Evolutionary conservation across 2,329 filamentous ascomycete species (phyloP).

Genomic region (Aureobasidium mangrovei): DNA sequence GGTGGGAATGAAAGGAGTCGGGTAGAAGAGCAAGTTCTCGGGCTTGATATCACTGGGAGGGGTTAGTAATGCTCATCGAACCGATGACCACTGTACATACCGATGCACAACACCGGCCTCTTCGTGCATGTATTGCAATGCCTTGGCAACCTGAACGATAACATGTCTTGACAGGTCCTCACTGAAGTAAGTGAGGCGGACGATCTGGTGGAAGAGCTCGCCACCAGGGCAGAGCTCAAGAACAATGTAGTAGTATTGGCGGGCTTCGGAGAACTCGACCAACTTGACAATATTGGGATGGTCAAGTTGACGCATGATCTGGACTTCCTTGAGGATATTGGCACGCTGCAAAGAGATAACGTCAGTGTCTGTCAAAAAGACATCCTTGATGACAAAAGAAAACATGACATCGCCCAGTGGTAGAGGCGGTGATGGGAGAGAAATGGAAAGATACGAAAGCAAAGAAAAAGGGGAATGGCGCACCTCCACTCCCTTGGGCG

Average conservation of each 20-base stretch:
- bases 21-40: slow-evolving; percentile 91
- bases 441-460: slow-evolving; percentile 19
- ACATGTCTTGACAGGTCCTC: slow-evolving; percentile 91
- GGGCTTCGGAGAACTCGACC: slow-evolving; percentile 85
- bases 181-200: slow-evolving; percentile 95
- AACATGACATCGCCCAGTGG: not conserved
- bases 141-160: slow-evolving; percentile 89
- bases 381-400: not conserved
- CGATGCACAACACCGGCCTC: slow-evolving; percentile 93
- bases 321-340: slow-evolving; percentile 96
- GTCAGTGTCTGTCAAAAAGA: slow-evolving; percentile 31
- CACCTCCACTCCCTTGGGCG: slow-evolving; percentile 94
- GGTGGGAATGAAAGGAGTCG: slow-evolving; percentile 70
- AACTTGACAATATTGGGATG: slow-evolving; percentile 95
- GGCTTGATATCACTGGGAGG: slow-evolving; percentile 84
- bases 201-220: slow-evolving; percentile 97
- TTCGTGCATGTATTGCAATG: slow-evolving; percentile 87
- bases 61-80: slow-evolving; percentile 26
- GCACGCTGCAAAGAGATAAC: slow-evolving; percentile 57
- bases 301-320: slow-evolving; percentile 95
- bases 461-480: slow-evolving; percentile 40
- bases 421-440: not conserved
- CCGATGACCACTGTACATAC: slow-evolving; percentile 44
- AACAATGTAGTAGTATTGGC: slow-evolving; percentile 95
- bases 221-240: slow-evolving; percentile 91